Percentiles rank a stretch among this genome's conserved stretches.
Conservation (phyloP, 352 stramenopile genomes). For the Phytophthora crassamura region DNA sequence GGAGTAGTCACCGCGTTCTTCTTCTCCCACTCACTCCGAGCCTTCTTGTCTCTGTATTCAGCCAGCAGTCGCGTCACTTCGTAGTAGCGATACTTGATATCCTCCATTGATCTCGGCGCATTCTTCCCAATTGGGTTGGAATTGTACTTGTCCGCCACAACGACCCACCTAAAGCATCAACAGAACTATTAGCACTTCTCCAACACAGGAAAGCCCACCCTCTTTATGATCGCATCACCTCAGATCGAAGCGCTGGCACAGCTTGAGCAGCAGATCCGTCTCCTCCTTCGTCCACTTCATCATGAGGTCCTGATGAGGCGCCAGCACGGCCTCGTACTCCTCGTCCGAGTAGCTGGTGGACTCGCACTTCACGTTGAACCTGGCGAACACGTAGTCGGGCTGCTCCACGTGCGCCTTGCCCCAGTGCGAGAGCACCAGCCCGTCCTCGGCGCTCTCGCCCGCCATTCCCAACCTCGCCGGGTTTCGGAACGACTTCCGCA, state of each 20-base stretch:
- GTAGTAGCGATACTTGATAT: slow-evolving; percentile 82
- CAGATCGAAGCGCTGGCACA: slow-evolving; percentile 65
- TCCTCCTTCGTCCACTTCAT: slow-evolving; percentile 75
- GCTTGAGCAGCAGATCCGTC: slow-evolving; percentile 58
- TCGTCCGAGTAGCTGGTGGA: slow-evolving; percentile 57
- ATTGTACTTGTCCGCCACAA: slow-evolving; percentile 71
- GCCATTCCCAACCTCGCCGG: slow-evolving; percentile 51
- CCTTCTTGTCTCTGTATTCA: slow-evolving; percentile 46
- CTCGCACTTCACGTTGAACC: slow-evolving; percentile 70
- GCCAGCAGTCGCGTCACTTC: slow-evolving; percentile 54
- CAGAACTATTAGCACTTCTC: slow-evolving; percentile 1
- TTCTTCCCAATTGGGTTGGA: slow-evolving; percentile 44
- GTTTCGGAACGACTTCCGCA: slow-evolving; percentile 71
- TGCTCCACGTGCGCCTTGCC: slow-evolving; percentile 62
- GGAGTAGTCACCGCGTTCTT: slow-evolving; percentile 2
- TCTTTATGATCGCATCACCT: slow-evolving; percentile 18
- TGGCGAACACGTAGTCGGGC: slow-evolving; percentile 71
- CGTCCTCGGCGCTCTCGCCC: slow-evolving; percentile 46
- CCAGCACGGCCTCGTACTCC: slow-evolving; percentile 56
- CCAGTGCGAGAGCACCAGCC: slow-evolving; percentile 68
- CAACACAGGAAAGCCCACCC: no score
- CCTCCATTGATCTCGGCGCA: slow-evolving; percentile 53
- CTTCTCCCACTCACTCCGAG: slow-evolving; percentile 23
- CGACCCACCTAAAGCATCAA: slow-evolving; percentile 52
- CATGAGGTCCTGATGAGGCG: slow-evolving; percentile 46